These are phyloP conservation scores for Pleurotus cornucopiae DNA, from an alignment of 768 basidiomycete species.

Conservation along the genomic window DNA sequence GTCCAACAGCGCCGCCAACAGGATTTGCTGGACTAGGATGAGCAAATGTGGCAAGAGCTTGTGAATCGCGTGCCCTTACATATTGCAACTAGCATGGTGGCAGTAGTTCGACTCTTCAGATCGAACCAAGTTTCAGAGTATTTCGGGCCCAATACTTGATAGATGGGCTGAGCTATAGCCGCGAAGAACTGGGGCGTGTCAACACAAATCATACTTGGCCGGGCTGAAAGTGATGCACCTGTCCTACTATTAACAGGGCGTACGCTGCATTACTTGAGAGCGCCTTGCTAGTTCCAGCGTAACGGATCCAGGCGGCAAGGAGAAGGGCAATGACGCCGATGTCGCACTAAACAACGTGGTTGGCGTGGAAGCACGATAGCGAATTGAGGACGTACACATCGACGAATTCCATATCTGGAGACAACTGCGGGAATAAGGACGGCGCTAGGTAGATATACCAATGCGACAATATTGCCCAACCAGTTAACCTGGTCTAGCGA, in stretches of 20 bases:
- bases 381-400: slow-evolving; percentile 41
- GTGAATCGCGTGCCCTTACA: slow-evolving; percentile 23
- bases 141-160: slow-evolving; percentile 73
- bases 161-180: slow-evolving; percentile 65
- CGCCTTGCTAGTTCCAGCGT: slow-evolving; percentile 58
- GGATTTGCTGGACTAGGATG: slow-evolving; percentile 55
- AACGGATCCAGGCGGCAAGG: slow-evolving; percentile 73
- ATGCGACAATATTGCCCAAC: slow-evolving; percentile 67
- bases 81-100: slow-evolving; percentile 58
- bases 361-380: not conserved
- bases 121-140: slow-evolving; percentile 87
- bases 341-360: slow-evolving; percentile 45
- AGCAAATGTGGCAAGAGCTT: not conserved
- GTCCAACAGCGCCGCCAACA: slow-evolving; percentile 67
- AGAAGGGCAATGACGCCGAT: slow-evolving; percentile 51
- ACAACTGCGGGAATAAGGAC: slow-evolving; percentile 55
- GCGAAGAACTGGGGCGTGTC: slow-evolving; percentile 46
- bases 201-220: not conserved
- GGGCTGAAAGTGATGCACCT: slow-evolving; percentile 36
- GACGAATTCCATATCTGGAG: slow-evolving; percentile 54
- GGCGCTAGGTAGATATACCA: slow-evolving; percentile 60
- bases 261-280: slow-evolving; percentile 53
- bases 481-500: slow-evolving; percentile 73
- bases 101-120: slow-evolving; percentile 69
- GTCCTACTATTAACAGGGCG: slow-evolving; percentile 64